A percentile compares a stretch with the other conserved stretches of the same genome.
These are phyloP conservation scores for Zostera marina DNA, from an alignment of 116 monocot species.

Conservation along the genomic window DNA sequence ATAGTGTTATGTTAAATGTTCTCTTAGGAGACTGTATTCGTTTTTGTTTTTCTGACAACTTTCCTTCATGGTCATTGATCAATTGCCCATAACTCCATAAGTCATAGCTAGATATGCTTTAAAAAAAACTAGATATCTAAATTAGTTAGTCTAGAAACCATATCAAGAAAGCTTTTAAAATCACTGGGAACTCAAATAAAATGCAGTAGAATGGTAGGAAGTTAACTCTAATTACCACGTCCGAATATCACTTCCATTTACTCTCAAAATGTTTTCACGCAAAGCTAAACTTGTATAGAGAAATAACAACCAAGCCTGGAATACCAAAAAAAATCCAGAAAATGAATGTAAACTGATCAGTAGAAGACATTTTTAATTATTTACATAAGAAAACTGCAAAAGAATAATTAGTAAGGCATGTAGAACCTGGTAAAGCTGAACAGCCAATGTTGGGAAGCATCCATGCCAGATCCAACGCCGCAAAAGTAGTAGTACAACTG, in stretches of 20 bases:
- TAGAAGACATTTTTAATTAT: not conserved
- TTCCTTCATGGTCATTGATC: no score
- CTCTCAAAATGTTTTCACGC: slow-evolving; percentile 50
- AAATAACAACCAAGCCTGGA: slow-evolving; percentile 53
- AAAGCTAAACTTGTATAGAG: slow-evolving; percentile 59
- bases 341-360: not conserved
- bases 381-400: not conserved
- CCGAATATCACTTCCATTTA: slow-evolving; percentile 55
- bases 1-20: no score
- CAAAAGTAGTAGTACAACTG: slow-evolving; percentile 27
- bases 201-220: not conserved
- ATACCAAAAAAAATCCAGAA: not conserved
- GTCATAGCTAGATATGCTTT: no score
- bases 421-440: slow-evolving; percentile 54
- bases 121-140: no score
- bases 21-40: no score
- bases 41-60: no score
- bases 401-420: not conserved
- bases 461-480: slow-evolving; percentile 37
- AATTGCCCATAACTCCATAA: no score
- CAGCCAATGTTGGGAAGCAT: slow-evolving; percentile 47
- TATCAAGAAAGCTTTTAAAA: not conserved
- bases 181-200: not conserved
- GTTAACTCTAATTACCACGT: slow-evolving; percentile 34
- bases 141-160: no score